Evolutionary conservation across 495 filamentous ascomycete genomes (phyloP).

Genomic region (Xylaria telfairii): DNA sequence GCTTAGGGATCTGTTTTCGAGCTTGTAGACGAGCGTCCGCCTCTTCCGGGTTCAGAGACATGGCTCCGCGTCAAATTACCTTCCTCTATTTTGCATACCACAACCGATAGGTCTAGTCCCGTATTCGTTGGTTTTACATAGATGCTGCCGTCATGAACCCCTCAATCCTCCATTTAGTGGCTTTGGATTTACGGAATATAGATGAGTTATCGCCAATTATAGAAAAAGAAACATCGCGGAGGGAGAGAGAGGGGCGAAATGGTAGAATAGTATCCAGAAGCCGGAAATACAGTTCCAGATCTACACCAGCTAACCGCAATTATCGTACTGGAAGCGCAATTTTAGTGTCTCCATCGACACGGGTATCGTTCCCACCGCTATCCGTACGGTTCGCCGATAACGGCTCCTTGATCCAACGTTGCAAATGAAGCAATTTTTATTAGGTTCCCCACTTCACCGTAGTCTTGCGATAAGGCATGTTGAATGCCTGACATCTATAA

Average conservation of each 20-base stretch:
- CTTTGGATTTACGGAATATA: neutral
- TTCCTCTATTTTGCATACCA: neutral
- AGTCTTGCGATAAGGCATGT: neutral
- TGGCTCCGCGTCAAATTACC: neutral
- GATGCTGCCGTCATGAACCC: neutral
- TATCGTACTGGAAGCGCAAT: neutral
- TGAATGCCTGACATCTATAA: neutral
- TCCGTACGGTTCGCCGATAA: constrained; percentile 2
- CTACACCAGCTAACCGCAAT: neutral
- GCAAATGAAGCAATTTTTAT: neutral
- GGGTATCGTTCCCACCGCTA: neutral
- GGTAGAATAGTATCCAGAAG: neutral
- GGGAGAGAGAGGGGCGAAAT: neutral
- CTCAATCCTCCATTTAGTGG: neutral
- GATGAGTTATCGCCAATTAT: neutral
- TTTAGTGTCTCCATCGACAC: neutral
- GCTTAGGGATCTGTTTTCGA: constrained; percentile 44
- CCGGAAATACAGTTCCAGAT: neutral
- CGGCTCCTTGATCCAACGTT: neutral
- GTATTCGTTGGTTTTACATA: neutral
- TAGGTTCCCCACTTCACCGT: neutral
- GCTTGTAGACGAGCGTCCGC: constrained; percentile 37
- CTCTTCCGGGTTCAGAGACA: constrained; percentile 33
- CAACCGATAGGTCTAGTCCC: neutral
- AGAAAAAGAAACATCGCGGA: neutral